phyloP scores from a whole-genome alignment of 2,329 filamentous ascomycete species.

The Fusarium decemcellulare region DNA sequence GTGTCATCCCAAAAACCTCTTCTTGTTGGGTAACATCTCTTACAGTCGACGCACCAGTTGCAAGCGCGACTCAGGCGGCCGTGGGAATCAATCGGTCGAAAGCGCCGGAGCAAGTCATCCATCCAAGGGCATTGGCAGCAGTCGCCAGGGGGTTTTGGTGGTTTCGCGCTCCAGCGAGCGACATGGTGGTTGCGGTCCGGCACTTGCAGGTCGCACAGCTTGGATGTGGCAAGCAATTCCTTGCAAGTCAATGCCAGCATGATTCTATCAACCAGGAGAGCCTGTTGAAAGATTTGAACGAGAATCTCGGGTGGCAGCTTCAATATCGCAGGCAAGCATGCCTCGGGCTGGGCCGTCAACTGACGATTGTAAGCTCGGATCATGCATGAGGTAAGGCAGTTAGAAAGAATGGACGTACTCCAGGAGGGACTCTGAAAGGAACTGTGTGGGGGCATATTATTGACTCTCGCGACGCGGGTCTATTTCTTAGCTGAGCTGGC shows the following conservation, averaged over 20 bases:
- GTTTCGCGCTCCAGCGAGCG: slow-evolving; percentile 12
- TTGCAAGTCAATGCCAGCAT: slow-evolving; percentile 42
- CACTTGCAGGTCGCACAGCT: slow-evolving; percentile 27
- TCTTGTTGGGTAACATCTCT: slow-evolving; percentile 38
- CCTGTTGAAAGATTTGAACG: slow-evolving; percentile 38
- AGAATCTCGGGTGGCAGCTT: slow-evolving; percentile 47
- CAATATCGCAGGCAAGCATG: slow-evolving; percentile 24
- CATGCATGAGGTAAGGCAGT: background rate
- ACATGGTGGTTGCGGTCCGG: slow-evolving; percentile 31
- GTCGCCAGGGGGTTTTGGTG: too few relatives aligned
- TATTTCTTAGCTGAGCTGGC: slow-evolving; percentile 26
- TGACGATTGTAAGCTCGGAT: slow-evolving; percentile 12
- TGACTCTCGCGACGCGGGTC: background rate
- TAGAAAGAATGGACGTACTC: slow-evolving; percentile 17
- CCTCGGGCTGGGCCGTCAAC: slow-evolving; percentile 2
- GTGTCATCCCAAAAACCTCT: slow-evolving; percentile 37
- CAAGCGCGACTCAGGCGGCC: slow-evolving; percentile 29
- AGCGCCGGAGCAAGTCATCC: slow-evolving; percentile 30
- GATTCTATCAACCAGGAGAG: slow-evolving; percentile 26
- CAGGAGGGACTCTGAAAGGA: slow-evolving; percentile 24
- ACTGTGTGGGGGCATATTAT: slow-evolving; percentile 9
- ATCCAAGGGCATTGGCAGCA: slow-evolving; percentile 31
- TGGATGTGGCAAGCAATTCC: slow-evolving; percentile 36
- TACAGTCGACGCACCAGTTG: slow-evolving; percentile 44
- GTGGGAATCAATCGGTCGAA: slow-evolving; percentile 29